Evolutionary conservation across 306 rosid species (phyloP), one percentile per base, ranked within the genome.

Genomic region (Cucumis cinereus): DNA sequence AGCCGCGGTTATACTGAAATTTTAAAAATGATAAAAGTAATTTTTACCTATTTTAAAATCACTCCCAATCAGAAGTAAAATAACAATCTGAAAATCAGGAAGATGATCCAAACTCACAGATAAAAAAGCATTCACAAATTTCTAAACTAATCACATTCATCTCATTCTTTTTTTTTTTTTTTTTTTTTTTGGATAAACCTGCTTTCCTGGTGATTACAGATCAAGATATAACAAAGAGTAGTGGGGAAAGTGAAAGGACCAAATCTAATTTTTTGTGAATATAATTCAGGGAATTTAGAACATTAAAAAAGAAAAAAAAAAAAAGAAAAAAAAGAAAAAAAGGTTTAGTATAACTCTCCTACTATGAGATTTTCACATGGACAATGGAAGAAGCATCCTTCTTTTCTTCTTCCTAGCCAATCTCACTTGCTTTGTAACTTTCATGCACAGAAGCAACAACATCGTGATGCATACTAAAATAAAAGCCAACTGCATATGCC

Each of bases 381-480:
- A 95, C 79, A 95, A 79, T 24, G 99, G 99, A 84, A 95, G 99
- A 88, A 95, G 99, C 99, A 95, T 95, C 83, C 99, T 89, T 79
- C 98, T 91, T 85, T 80, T 95, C 93, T 90, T 92, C 86, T 88
- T 95, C 89, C 96, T 85, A 58, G 98, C 97, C 82, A 92, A 75
- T 85, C 97, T 89, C 81, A 95, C 95, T 88, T 95, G 98, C 90
- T 92, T 92, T 41, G 98, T 89, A 79, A 95, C 80, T 88, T 92
- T 95, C 96, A 95, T 92, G 88, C 93, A 92, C 80, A 95, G 77
- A 74, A 92, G 89, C 81, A 95, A 88, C 49, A 95, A 87, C 86
- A 92, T 81, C 9, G 97, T 89, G 75, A 90, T 40, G 83, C 93
- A 88, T 67, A 88, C 88, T 81, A 95, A 86, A 78, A 88, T 66